Percentiles rank a stretch among this genome's conserved stretches.
Conservation (phyloP, 345 rosid genomes). For the Eucalyptus paniculata region DNA sequence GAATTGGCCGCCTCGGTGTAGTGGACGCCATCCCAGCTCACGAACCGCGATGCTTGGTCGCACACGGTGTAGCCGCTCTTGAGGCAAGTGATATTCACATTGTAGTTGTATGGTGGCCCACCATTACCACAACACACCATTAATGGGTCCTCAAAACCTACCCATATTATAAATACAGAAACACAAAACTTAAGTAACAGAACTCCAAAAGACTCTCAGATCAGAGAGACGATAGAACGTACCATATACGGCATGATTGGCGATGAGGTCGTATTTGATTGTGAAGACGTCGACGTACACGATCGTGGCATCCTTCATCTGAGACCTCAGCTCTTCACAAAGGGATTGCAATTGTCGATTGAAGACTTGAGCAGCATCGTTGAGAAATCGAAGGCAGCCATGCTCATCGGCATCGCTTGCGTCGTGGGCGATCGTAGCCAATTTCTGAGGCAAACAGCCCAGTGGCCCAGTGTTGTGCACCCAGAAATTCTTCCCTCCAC, state of each 20-base stretch:
- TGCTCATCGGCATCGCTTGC: constrained; percentile 26
- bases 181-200: background rate
- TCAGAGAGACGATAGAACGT: background rate
- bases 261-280: constrained; percentile 39
- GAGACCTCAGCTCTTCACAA: constrained; percentile 27
- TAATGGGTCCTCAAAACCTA: constrained; percentile 45
- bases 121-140: constrained; percentile 53
- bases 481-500: constrained; percentile 65
- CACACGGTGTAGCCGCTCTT: constrained; percentile 27
- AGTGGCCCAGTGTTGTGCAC: constrained; percentile 62
- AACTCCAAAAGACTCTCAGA: background rate
- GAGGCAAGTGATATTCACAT: constrained; percentile 23
- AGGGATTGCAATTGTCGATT: constrained; percentile 26
- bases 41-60: constrained; percentile 9
- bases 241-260: constrained; percentile 30
- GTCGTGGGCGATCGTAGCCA: constrained; percentile 15
- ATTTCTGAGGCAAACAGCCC: constrained; percentile 51
- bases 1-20: constrained; percentile 60
- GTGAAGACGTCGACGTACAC: constrained; percentile 45
- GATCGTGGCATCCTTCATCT: constrained; percentile 22
- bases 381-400: constrained; percentile 45
- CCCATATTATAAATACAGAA: background rate
- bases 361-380: constrained; percentile 38
- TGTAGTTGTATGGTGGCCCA: constrained; percentile 39
- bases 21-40: constrained; percentile 74